These are phyloP conservation scores for Nakaseomyces glabratus DNA, from an alignment of 1,139 yeast species.

Conservation along the genomic window DNA sequence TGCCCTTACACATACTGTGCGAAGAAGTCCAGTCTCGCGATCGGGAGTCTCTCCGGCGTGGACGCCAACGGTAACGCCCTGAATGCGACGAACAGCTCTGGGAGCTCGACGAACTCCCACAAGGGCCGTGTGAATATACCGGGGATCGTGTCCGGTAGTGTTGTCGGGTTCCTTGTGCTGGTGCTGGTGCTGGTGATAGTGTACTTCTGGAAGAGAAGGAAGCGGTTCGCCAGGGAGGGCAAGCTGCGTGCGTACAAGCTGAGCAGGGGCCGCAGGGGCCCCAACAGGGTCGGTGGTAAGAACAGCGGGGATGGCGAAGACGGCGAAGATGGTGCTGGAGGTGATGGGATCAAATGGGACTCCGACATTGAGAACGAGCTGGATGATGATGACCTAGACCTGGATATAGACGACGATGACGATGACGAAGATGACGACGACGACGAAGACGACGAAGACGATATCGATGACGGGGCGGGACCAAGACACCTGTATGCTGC, in stretches of 20 bases:
- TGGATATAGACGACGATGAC: constrained; percentile 12
- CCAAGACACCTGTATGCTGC: no score
- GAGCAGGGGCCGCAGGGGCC: constrained; percentile 5
- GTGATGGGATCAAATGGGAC: constrained; percentile 5
- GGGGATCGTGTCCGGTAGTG: constrained; percentile 46
- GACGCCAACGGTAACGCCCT: constrained; percentile 7
- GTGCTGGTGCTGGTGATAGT: constrained; percentile 1
- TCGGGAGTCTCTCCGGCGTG: constrained; percentile 9
- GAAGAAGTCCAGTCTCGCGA: constrained; percentile 14
- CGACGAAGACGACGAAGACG: constrained; percentile 8
- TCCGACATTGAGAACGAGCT: constrained; percentile 30
- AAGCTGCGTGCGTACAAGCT: constrained; percentile 1
- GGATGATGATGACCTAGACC: constrained; percentile 11
- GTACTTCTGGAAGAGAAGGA: constrained; percentile 2
- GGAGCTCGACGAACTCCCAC: background rate
- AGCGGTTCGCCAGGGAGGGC: background rate
- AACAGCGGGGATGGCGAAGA: constrained; percentile 21
- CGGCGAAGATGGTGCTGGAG: background rate
- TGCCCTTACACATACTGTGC: constrained; percentile 55
- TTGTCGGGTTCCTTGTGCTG: constrained; percentile 47
- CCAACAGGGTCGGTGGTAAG: background rate
- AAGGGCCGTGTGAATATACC: constrained; percentile 2
- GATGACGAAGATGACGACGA: constrained; percentile 15
- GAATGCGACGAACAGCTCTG: constrained; percentile 10
- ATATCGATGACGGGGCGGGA: constrained; percentile 15